Base-by-base conservation (phyloP, 2,329 filamentous ascomycete genomes). In the Dendryphion nanum region DNA sequence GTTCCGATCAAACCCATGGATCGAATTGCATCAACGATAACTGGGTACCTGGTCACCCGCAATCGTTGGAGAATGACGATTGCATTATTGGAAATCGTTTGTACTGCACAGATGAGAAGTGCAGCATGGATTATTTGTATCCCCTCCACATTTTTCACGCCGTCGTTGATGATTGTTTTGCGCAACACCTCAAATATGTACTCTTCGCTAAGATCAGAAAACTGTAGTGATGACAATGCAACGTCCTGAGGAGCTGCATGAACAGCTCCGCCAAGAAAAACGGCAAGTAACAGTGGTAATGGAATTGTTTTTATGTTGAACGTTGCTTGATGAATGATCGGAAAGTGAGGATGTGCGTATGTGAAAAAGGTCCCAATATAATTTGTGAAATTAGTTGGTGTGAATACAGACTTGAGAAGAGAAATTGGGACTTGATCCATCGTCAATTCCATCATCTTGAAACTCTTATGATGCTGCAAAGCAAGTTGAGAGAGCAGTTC, bases 131-230 rank as follows among this genome's bases (percentile, higher is more conserved):
- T 26, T n/a, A n/a, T 26, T 8, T n/a, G 8, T 8, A 26, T n/a
- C 8, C 23, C 23, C 8, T 26, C 8, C 8, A n/a, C 7, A 8
- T 26, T n/a, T 8, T 26, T n/a, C 23, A 8, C 8, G 23, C n/a
- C 23, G n/a, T 8, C 7, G n/a, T n/a, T n/a, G n/a, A 26, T 26
- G 40, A 46, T 16, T 26, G n/a, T n/a, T n/a, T n/a, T n/a, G 8
- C 15, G 8, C 15, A 30, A 7, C 15, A 15, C 29, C 8, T 30
- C 23, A 16, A 30, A 30, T 10, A 30, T 30, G 29, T 30, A 30
- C 7, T 30, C 29, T 30, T 30, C 29, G 8, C 8, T 16, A 12
- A 30, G 8, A 15, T 7, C 29, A 16, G 7, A 30, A 15, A 30
- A 30, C 7, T 10, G 15, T 7, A 8, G 29, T 10, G 29, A 8